These are phyloP conservation scores for Pyrus communis DNA, from an alignment of 306 rosid species.

Conservation along the genomic window DNA sequence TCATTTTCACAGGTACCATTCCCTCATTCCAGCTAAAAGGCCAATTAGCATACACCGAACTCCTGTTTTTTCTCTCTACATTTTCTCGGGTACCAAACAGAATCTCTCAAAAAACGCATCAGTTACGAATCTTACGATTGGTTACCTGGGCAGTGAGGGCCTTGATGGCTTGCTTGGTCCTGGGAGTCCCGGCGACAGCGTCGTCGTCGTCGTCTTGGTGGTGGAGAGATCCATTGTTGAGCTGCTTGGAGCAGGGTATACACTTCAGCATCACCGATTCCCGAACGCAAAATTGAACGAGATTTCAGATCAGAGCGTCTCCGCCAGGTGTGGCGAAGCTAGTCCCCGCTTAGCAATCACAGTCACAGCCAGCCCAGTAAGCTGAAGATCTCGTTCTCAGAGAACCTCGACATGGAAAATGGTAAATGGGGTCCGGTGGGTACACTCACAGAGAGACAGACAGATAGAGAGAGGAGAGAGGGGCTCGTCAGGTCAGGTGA, in stretches of 20 bases:
- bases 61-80: not conserved
- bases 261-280: conserved; percentile 74
- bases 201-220: conserved; percentile 65
- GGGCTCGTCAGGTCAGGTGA: conserved; percentile 8
- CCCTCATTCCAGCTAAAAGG: not conserved
- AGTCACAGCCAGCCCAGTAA: not conserved
- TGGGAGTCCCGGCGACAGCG: conserved; percentile 51
- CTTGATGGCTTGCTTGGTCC: conserved; percentile 85
- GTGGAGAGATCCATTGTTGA: conserved; percentile 80
- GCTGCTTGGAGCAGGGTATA: conserved; percentile 88
- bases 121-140: not conserved
- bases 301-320: not conserved
- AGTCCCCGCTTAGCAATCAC: not conserved
- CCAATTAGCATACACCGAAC: not conserved
- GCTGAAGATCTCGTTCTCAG: not conserved
- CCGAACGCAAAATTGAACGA: not conserved
- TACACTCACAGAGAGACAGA: not conserved
- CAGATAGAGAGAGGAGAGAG: not conserved
- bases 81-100: conserved; percentile 22
- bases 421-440: not conserved
- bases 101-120: not conserved
- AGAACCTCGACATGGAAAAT: not conserved
- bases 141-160: conserved; percentile 86
- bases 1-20: not conserved
- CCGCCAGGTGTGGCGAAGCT: not conserved